Evolutionary conservation across 768 basidiomycete genomes (phyloP).

Genomic region (Lactarius psammicola): DNA sequence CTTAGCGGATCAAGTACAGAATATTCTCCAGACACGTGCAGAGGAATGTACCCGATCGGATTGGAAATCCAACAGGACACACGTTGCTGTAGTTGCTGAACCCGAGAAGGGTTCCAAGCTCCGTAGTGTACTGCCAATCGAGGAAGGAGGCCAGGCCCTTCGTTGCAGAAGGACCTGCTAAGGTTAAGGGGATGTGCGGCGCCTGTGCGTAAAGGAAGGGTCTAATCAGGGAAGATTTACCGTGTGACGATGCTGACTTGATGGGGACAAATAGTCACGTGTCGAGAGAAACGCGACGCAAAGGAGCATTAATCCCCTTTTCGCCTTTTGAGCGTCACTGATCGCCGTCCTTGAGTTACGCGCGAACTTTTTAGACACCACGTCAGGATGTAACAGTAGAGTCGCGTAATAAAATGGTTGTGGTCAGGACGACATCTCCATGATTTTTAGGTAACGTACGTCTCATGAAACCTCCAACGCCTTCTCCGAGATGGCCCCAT

Average conservation of each 20-base stretch:
- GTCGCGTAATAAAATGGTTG: conserved; percentile 41
- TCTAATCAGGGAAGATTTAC: conserved; percentile 21
- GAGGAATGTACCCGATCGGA: background rate
- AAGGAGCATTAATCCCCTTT: conserved; percentile 48
- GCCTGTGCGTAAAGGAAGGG: conserved; percentile 24
- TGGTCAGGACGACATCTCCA: conserved; percentile 41
- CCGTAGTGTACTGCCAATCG: background rate
- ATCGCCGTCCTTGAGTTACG: conserved; percentile 44
- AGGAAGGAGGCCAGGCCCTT: no score
- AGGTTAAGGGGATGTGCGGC: background rate
- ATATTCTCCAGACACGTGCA: background rate
- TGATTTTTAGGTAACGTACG: conserved; percentile 34
- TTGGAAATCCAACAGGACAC: no score
- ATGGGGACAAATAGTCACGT: background rate
- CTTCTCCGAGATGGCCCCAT: conserved; percentile 48
- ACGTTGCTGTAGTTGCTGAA: background rate
- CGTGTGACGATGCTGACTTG: conserved; percentile 37
- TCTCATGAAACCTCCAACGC: conserved; percentile 52
- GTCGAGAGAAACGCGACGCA: conserved; percentile 21
- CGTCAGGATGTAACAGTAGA: conserved; percentile 48
- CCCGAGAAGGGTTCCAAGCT: background rate
- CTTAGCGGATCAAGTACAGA: background rate
- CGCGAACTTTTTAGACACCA: conserved; percentile 38
- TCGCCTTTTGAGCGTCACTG: conserved; percentile 41
- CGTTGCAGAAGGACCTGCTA: no score